Conservation (phyloP, 441 rosid genomes). For the Mallotus japonicus region DNA sequence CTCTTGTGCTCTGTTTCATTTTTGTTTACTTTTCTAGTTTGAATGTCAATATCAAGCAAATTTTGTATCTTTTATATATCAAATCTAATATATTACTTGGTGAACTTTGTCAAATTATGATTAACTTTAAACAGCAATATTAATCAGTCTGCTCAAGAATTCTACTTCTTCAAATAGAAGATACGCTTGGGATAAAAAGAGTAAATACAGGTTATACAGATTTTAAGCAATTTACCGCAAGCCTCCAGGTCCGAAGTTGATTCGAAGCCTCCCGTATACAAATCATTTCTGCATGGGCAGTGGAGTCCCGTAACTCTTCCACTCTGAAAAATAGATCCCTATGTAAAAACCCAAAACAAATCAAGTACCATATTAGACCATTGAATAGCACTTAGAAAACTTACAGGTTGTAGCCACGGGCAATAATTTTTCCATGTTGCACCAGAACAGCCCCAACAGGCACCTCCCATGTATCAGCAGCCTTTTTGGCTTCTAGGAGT, state of each 20-base stretch:
- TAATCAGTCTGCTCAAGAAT: background rate
- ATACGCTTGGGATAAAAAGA: background rate
- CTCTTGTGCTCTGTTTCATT: too few relatives aligned
- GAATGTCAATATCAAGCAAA: background rate
- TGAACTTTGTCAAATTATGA: background rate
- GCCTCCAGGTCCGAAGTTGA: slow-evolving; percentile 76
- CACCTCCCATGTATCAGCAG: slow-evolving; percentile 97
- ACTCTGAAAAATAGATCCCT: slow-evolving; percentile 57
- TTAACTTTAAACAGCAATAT: background rate
- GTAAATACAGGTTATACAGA: slow-evolving; percentile 1
- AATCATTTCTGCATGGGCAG: slow-evolving; percentile 97
- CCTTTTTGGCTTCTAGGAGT: slow-evolving; percentile 84
- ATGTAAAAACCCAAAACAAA: slow-evolving; percentile 20
- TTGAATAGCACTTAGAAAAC: slow-evolving; percentile 30
- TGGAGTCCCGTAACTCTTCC: slow-evolving; percentile 90
- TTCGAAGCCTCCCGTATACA: slow-evolving; percentile 93
- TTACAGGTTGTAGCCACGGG: slow-evolving; percentile 94
- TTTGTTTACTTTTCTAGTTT: background rate
- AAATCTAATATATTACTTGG: background rate
- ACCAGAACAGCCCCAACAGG: slow-evolving; percentile 97
- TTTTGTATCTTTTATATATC: background rate
- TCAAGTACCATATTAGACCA: slow-evolving; percentile 15
- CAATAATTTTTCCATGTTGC: slow-evolving; percentile 80
- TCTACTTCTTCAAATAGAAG: background rate
- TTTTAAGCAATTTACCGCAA: slow-evolving; percentile 47